Percentiles rank a stretch among this genome's conserved stretches.
These are phyloP conservation scores for Chrysosporium queenslandicum DNA, from an alignment of 2,329 filamentous ascomycete genomes.

Conservation along the genomic window DNA sequence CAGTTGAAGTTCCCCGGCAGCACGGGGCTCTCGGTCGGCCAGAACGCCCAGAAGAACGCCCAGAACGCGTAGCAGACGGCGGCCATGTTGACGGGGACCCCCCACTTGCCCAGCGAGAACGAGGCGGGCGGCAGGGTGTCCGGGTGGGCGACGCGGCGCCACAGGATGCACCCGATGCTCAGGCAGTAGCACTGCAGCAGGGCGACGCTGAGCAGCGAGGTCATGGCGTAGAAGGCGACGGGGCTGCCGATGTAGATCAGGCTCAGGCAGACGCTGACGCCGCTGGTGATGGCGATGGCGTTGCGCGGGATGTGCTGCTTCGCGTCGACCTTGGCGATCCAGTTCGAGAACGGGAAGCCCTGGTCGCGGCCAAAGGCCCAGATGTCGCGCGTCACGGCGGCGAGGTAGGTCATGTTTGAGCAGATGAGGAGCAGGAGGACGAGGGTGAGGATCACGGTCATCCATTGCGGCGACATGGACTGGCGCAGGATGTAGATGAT, in stretches of 20 bases:
- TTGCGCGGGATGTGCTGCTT: too few relatives aligned
- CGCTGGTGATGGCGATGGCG: too few relatives aligned
- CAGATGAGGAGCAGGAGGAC: slow-evolving; percentile 28
- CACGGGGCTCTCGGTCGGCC: slow-evolving; percentile 1
- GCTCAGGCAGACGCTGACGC: slow-evolving; percentile 28
- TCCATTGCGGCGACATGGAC: slow-evolving; percentile 35
- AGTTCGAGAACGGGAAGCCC: slow-evolving; percentile 26
- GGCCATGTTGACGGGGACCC: slow-evolving; percentile 14
- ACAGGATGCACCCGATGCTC: slow-evolving; percentile 40
- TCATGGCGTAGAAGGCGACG: slow-evolving; percentile 35
- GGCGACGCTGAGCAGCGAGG: slow-evolving; percentile 31
- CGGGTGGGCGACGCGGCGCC: slow-evolving; percentile 33
- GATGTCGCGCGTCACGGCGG: slow-evolving; percentile 26
- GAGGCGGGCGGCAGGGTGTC: slow-evolving; percentile 38
- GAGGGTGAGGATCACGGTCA: slow-evolving; percentile 36
- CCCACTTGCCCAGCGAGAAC: slow-evolving; percentile 39
- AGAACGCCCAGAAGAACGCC: slow-evolving; percentile 14
- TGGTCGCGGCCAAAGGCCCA: slow-evolving; percentile 31
- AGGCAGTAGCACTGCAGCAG: slow-evolving; percentile 36
- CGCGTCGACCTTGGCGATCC: slow-evolving; percentile 18
- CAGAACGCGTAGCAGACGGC: slow-evolving; percentile 14
- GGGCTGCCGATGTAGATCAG: slow-evolving; percentile 44
- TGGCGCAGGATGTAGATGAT: slow-evolving; percentile 43
- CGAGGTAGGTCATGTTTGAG: slow-evolving; percentile 26
- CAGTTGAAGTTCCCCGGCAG: slow-evolving; percentile 8